Percentiles rank a stretch among this genome's conserved stretches.
Conservation (phyloP, 768 basidiomycete species). For the Tulasnella sp. region DNA sequence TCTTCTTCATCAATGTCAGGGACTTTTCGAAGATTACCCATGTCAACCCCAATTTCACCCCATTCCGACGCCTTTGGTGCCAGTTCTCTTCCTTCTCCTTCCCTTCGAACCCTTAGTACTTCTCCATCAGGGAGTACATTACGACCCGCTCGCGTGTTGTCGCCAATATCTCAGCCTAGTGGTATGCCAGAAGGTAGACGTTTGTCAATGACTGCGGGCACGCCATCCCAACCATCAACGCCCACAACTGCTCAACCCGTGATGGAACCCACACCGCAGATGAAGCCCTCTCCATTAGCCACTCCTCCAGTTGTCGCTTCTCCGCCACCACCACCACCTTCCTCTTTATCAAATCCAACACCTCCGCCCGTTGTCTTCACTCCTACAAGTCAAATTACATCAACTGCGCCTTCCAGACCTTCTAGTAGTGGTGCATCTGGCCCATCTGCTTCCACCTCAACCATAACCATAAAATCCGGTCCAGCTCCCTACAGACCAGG, state of each 20-base stretch:
- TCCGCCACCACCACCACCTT: neutral
- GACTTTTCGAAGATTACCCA: too few relatives aligned
- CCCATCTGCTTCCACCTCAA: neutral
- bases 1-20: too few relatives aligned
- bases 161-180: neutral
- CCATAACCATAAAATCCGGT: neutral
- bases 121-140: too few relatives aligned
- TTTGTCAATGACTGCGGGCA: neutral
- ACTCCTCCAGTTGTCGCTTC: neutral
- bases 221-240: neutral
- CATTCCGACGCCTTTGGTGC: too few relatives aligned
- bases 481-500: conserved; percentile 70
- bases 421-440: neutral
- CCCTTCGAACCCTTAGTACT: too few relatives aligned
- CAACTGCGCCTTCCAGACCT: neutral
- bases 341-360: neutral
- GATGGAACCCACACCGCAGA: neutral
- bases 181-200: conserved; percentile 1
- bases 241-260: neutral
- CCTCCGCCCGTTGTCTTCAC: neutral
- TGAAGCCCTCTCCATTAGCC: neutral
- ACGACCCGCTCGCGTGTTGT: neutral
- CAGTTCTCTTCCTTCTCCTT: too few relatives aligned
- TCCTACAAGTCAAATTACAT: neutral
- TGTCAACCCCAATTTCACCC: too few relatives aligned